Evolutionary conservation across 2,329 filamentous ascomycete species (phyloP), one percentile per base, ranked within the genome.

Genomic region (Colletotrichum tofieldiae): DNA sequence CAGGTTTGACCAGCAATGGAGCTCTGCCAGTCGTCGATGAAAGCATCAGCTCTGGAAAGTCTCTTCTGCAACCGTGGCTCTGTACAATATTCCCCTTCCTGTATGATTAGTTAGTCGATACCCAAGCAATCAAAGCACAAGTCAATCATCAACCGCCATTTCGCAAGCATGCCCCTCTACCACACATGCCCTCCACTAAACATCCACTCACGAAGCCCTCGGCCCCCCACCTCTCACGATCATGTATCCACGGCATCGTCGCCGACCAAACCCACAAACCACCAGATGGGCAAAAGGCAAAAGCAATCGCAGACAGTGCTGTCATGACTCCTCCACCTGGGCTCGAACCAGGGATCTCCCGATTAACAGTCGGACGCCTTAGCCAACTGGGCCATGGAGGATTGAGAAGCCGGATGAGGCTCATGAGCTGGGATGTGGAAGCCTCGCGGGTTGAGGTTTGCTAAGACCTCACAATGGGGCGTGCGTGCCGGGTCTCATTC

Each of bases 331-430:
- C 51, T 45, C 49, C 51, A 56, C 39, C 26, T 37, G 51, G 26
- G 51, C 51, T 47, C 47, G 39, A 56, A 55, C 47, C 35, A 64
- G 61, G 47, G 61, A 62, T 64, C 37, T 43, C 35, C 49, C 16
- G 61, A 54, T 64, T 43, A 26, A 62, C 45, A 54, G 61, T 65
- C 62, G 39, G 39, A 65, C 49, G 51, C 47, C 39, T 65, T 45
- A n/a, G 62, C 39, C 51, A 56, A 62, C 59, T 51, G 45, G 59
- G 45, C 45, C 59, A 51, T 60, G 58, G 58, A 60, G 58, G 41
- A 60, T 47, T 35, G 41, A 35, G 26, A 8, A 45, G 20, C 26
- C 37, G 35, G 20, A n/a, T n/a, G 18, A 45, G 58, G 39, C 58
- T 60, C 39, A 16, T 52, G 43, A 20, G n/a, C 35, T n/a, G 41